phyloP scores from a whole-genome alignment of 192 early-diverging fungal species.

The Backusella macrospora region DNA sequence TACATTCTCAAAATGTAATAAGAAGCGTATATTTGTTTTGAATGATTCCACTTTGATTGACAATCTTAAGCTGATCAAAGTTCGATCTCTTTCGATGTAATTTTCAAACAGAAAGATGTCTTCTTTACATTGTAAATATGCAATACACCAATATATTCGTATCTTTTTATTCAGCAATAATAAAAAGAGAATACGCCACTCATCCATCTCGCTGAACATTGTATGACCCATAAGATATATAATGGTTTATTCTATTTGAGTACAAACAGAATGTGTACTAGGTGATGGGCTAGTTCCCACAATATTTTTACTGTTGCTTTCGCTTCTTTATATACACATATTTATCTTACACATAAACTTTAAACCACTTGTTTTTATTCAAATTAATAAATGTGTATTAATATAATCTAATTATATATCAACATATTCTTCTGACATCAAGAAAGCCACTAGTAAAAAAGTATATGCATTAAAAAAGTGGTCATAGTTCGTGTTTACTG shows the following conservation, averaged over 20 bases:
- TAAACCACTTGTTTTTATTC: background rate
- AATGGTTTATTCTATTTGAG: background rate
- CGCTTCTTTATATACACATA: background rate
- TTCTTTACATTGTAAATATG: background rate
- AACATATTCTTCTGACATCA: background rate
- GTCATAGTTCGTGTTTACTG: background rate
- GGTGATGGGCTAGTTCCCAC: conserved; percentile 7
- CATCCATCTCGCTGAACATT: background rate
- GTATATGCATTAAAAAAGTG: background rate
- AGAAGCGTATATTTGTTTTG: too few species aligned
- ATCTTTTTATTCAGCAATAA: background rate
- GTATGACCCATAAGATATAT: background rate
- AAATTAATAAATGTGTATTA: background rate
- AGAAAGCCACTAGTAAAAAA: background rate
- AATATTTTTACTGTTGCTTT: background rate
- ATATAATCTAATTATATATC: background rate
- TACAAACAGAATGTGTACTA: conserved; percentile 5
- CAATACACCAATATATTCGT: background rate
- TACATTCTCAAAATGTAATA: too few species aligned
- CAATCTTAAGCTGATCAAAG: too few species aligned
- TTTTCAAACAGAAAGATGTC: too few species aligned
- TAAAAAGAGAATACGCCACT: background rate
- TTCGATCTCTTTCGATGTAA: too few species aligned
- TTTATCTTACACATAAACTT: background rate
- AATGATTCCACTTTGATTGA: too few species aligned